Conservation (phyloP, 257 asterid genomes). For the Cinchona pubescens region DNA sequence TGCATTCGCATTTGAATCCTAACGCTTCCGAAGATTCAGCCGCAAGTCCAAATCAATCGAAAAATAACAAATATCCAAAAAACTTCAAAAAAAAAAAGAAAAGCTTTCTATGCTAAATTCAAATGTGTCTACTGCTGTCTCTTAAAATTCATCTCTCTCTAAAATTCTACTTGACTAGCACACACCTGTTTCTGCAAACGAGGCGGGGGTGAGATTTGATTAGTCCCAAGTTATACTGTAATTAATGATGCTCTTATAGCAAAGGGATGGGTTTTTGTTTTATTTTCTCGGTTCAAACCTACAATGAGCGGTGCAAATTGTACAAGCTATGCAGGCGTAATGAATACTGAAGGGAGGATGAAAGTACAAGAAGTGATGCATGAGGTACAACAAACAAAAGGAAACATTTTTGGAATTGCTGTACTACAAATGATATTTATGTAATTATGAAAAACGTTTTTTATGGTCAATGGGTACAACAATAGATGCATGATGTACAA, state of each 20-base stretch:
- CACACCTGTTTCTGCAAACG: conserved; percentile 42
- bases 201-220: conserved; percentile 49
- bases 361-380: neutral
- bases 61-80: neutral
- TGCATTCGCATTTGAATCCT: conserved; percentile 47
- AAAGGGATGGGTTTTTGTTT: conserved; percentile 29
- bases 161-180: no score
- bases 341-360: neutral
- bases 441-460: no score
- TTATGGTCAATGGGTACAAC: no score
- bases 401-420: no score
- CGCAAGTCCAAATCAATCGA: conserved; percentile 21
- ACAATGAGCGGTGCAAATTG: neutral
- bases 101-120: no score
- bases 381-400: no score
- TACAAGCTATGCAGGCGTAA: neutral
- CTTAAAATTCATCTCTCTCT: no score
- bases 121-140: no score
- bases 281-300: neutral
- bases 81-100: neutral
- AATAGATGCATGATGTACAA: no score
- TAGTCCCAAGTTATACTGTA: conserved; percentile 24
- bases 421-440: no score
- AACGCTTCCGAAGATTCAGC: conserved; percentile 23
- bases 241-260: conserved; percentile 23